These are phyloP conservation scores for Platismatia glauca DNA, from an alignment of 495 filamentous ascomycete genomes.

Conservation along the genomic window DNA sequence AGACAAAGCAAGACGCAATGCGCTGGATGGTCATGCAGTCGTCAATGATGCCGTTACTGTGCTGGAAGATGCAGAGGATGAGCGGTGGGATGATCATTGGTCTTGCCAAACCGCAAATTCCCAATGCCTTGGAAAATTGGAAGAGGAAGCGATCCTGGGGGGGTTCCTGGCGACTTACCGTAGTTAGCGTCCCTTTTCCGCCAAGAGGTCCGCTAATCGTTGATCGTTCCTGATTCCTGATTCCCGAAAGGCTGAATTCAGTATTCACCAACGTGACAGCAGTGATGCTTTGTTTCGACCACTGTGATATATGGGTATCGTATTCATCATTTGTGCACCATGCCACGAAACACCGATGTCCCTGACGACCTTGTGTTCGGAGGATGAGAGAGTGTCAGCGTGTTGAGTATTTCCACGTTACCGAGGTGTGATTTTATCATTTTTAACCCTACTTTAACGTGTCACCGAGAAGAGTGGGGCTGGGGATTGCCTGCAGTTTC, in stretches of 20 bases:
- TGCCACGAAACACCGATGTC: too few species aligned
- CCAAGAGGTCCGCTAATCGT: neutral
- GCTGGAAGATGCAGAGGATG: neutral
- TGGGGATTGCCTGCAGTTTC: neutral
- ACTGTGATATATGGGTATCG: too few species aligned
- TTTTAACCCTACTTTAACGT: too few species aligned
- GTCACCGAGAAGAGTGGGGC: neutral
- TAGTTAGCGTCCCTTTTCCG: neutral
- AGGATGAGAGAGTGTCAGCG: too few species aligned
- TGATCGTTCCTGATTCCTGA: neutral
- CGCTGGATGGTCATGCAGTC: neutral
- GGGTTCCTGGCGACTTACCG: neutral
- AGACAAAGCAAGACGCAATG: neutral
- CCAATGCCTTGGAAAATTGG: neutral
- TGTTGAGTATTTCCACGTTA: neutral
- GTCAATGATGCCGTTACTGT: neutral
- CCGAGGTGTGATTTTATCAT: neutral
- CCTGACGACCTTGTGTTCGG: too few species aligned
- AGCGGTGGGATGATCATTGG: neutral
- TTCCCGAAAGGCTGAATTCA: too few species aligned
- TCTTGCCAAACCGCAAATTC: neutral
- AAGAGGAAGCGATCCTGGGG: neutral
- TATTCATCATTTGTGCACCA: too few species aligned
- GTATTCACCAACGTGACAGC: too few species aligned
- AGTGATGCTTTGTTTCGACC: too few species aligned